These are phyloP conservation scores for Cubamyces sp. DNA, from an alignment of 768 basidiomycete species.

Conservation along the genomic window DNA sequence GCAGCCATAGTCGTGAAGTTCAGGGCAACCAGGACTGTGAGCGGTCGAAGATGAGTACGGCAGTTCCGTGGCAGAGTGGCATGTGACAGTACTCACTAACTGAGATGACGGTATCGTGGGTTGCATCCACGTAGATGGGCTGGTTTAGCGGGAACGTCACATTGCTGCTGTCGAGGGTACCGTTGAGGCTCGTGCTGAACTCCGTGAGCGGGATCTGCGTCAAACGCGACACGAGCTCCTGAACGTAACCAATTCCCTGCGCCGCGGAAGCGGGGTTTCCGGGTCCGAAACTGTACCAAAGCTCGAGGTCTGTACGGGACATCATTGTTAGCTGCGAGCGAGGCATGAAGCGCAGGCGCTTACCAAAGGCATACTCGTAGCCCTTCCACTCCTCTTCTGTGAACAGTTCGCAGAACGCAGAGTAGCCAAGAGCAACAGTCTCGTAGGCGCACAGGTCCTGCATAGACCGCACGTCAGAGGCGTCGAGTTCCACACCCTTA, in stretches of 20 bases:
- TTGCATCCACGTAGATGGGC: constrained; percentile 49
- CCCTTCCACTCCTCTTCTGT: constrained; percentile 56
- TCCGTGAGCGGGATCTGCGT: constrained; percentile 42
- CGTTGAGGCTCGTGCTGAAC: constrained; percentile 51
- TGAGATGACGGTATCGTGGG: constrained; percentile 50
- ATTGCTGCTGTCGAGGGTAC: constrained; percentile 46
- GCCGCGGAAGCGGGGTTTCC: constrained; percentile 47
- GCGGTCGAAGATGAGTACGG: not conserved
- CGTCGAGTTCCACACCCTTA: constrained; percentile 38
- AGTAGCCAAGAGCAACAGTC: constrained; percentile 56
- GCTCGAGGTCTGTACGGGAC: constrained; percentile 24
- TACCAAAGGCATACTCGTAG: constrained; percentile 46
- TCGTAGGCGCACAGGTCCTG: constrained; percentile 46
- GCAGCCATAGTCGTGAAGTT: constrained; percentile 48
- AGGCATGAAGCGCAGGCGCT: constrained; percentile 1
- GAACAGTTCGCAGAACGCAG: constrained; percentile 53
- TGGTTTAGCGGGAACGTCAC: constrained; percentile 41
- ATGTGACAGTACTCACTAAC: constrained; percentile 33
- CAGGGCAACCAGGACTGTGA: constrained; percentile 46
- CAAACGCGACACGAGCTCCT: constrained; percentile 49
- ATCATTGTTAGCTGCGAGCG: not conserved
- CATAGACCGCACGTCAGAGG: constrained; percentile 39
- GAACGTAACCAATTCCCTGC: constrained; percentile 45
- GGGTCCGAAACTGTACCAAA: constrained; percentile 45
- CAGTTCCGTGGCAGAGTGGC: no score